Evolutionary conservation across 768 basidiomycete genomes (phyloP), one percentile per base, ranked within the genome.

Genomic region (Termitomyces sp.): DNA sequence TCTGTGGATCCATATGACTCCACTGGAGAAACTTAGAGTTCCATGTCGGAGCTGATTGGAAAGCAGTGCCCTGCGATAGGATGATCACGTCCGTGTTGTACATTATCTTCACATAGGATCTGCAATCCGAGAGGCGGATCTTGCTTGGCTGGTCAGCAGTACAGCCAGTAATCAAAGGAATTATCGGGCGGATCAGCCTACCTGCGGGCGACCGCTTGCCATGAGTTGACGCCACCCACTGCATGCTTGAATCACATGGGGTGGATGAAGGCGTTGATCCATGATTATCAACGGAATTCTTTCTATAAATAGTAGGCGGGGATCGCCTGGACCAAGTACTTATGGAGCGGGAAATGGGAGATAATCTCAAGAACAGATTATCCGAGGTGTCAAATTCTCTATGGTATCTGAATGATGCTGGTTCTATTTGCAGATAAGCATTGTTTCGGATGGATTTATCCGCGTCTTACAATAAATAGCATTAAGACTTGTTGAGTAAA

Each of bases 11-110:
- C 17, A 45, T 2, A 35, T 14, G 19, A 8, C 5, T 5, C 47
- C 21, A 23, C 7, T 16, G 12, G 14, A 35, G 17, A 23, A n/a
- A 27, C 10, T 37, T 12, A n/a, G 35, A 27, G 16, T 50, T 27
- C 23, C 49, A 50, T 48, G 47, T 51, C 50, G 50, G 50, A 51
- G 50, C 23, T 39, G 35, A 39, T 39, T 49, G 34, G 17, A 50
- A 37, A 27, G 35, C 35, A 39, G 23, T 37, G 23, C 48, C 27
- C 34, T 37, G 48, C 27, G 48, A 50, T 37, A 25, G 10, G 48
- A n/a, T 49, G 21, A 48, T 16, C 48, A 49, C 4, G n/a, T 50
- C n/a, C 27, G 40, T 51, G n/a, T 28, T 40, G 27, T 6, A 4
- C 23, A 37, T 27, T 25, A 11, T 35, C 12, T 17, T 27, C 27